Evolutionary conservation across 2,329 filamentous ascomycete species (phyloP), one percentile per base, ranked within the genome.

Genomic region (Capronia coronata): DNA sequence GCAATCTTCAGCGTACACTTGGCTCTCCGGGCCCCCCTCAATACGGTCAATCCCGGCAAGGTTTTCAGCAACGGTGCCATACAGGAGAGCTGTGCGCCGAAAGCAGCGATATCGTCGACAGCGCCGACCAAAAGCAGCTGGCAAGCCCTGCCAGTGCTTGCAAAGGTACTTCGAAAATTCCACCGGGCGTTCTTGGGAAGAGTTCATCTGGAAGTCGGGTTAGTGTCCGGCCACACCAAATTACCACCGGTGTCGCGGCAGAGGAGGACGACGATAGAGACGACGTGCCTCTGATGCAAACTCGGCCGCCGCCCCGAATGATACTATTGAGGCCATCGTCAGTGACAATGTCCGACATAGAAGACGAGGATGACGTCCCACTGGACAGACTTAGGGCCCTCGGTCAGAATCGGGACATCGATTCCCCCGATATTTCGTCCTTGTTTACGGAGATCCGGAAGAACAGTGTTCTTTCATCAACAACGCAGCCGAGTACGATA

Each of bases 241-340:
- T 23, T 11, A 32, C 35, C 11, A 34, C 3, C 16, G 5, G 16
- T 40, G 35, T 9, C 6, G 1, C n/a, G 11, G 22, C 6, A 32
- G 34, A 37, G 25, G 35, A 47, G 21, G 39, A 45, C 22, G 41
- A 43, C 23, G 30, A 9, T 37, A 9, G 21, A 35, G 21, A 19
- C 19, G n/a, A 23, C 19, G n/a, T 16, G 9, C 22, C 29, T n/a
- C 27, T 43, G 2, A 43, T 32, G 41, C 23, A 32, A 32, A 30
- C n/a, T 10, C 41, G 22, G 16, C 10, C 43, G 14, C 10, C 18
- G 11, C 34, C 6, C 11, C 14, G 34, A 11, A 37, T 11, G 16
- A 19, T 13, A 11, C 6, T 19, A 37, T 13, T n/a, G n/a, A 37
- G 34, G 7, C 14, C 8, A 11, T 19, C 14, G 11, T 6, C 34